These are phyloP conservation scores for Stemphylium vesicarium DNA, from an alignment of 2,329 filamentous ascomycete genomes.

Conservation along the genomic window DNA sequence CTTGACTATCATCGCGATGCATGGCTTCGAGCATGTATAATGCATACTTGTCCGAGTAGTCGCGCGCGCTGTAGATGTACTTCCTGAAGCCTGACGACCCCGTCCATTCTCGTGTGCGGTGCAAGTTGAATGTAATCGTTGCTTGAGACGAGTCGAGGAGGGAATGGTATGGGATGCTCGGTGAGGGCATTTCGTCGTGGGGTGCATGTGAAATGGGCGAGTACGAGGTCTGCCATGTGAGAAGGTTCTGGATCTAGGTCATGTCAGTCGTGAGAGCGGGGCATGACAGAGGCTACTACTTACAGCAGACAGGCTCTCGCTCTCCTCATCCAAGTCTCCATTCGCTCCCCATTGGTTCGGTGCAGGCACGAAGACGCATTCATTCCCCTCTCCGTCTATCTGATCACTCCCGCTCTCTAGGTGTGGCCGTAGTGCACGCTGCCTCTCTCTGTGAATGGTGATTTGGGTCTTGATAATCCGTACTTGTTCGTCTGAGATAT, in stretches of 20 bases:
- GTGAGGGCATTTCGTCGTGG: constrained; percentile 41
- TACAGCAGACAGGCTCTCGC: constrained; percentile 45
- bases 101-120: constrained; percentile 48
- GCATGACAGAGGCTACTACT: constrained; percentile 10
- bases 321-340: constrained; percentile 47
- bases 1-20: constrained; percentile 42
- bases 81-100: constrained; percentile 42
- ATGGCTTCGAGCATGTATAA: constrained; percentile 46
- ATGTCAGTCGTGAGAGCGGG: constrained; percentile 10
- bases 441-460: constrained; percentile 44
- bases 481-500: constrained; percentile 45
- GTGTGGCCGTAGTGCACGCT: constrained; percentile 43
- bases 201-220: constrained; percentile 43
- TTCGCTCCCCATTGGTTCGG: constrained; percentile 49
- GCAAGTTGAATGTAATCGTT: constrained; percentile 44
- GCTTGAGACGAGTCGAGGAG: constrained; percentile 43
- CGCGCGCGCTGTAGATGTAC: constrained; percentile 47
- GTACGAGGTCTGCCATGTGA: constrained; percentile 46
- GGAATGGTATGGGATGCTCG: constrained; percentile 43
- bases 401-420: constrained; percentile 46
- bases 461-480: constrained; percentile 46
- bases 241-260: constrained; percentile 42
- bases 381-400: constrained; percentile 45
- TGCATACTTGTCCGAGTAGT: constrained; percentile 45
- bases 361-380: constrained; percentile 46